Evolutionary conservation across 495 filamentous ascomycete genomes (phyloP).

Genomic region (Podospora pseudopauciseta): DNA sequence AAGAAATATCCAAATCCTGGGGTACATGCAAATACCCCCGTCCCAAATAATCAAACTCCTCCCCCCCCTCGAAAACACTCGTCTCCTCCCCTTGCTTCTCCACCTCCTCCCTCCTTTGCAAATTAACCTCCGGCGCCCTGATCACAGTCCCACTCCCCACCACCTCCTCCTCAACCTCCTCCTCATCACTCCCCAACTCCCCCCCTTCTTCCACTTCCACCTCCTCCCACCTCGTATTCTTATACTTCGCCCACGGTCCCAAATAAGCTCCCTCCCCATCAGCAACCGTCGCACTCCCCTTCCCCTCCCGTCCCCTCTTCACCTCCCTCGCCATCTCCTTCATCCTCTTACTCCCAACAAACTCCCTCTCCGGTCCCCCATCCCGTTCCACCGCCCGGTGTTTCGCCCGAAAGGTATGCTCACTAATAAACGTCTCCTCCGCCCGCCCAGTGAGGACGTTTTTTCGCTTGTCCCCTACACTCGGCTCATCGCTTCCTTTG

Average conservation of each 20-base stretch:
- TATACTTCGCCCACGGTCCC: conserved; percentile 91
- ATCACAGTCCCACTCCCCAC: conserved; percentile 51
- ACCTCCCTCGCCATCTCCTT: conserved; percentile 67
- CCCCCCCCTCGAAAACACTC: conserved; percentile 80
- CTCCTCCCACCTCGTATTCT: conserved; percentile 58
- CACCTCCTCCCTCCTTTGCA: conserved; percentile 54
- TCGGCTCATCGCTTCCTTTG: conserved; percentile 51
- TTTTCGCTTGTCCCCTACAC: conserved; percentile 60
- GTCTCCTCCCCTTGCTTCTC: conserved; percentile 66
- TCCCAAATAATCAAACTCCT: conserved; percentile 85
- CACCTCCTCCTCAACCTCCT: conserved; percentile 56
- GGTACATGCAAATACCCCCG: conserved; percentile 94
- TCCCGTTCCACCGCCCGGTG: conserved; percentile 67
- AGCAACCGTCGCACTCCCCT: conserved; percentile 75
- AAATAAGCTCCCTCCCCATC: conserved; percentile 84
- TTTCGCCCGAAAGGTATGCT: conserved; percentile 79
- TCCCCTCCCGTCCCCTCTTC: conserved; percentile 69
- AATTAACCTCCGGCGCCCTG: conserved; percentile 52
- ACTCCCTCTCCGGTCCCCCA: conserved; percentile 43
- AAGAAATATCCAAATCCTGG: conserved; percentile 88
- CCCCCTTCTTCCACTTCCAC: conserved; percentile 63
- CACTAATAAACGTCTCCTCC: conserved; percentile 82
- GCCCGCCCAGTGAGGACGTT: conserved; percentile 89
- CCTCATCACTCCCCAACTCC: conserved; percentile 78
- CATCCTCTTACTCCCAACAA: conserved; percentile 39